phyloP scores from a whole-genome alignment of 441 rosid species.

The Metrosideros polymorpha region DNA sequence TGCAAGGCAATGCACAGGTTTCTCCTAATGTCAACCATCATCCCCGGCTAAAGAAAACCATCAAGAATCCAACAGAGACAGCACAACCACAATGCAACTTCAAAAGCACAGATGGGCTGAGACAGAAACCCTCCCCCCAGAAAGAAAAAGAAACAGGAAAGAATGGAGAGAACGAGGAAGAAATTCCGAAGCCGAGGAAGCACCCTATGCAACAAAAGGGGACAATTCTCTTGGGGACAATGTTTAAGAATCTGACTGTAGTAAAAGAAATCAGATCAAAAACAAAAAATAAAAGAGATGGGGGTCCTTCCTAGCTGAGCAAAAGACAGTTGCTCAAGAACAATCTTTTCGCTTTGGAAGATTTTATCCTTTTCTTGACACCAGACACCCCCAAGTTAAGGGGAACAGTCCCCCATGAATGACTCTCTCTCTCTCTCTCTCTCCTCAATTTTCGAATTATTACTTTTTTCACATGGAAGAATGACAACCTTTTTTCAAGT shows the following conservation, averaged over 20 bases:
- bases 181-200: background rate
- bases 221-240: background rate
- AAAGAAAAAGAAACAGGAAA: background rate
- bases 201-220: background rate
- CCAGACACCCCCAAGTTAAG: background rate
- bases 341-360: background rate
- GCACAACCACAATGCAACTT: background rate
- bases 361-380: background rate
- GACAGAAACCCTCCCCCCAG: background rate
- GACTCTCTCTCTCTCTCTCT: background rate
- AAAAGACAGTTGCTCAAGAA: background rate
- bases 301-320: background rate
- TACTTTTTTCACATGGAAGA: background rate
- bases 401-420: background rate
- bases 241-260: background rate
- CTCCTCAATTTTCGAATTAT: background rate
- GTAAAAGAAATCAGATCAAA: background rate
- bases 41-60: background rate
- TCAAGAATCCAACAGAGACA: background rate
- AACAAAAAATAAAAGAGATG: background rate
- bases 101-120: background rate
- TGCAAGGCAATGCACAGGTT: background rate
- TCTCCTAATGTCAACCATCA: constrained; percentile 2
- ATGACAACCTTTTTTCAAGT: background rate
- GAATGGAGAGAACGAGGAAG: background rate